Percentiles rank a stretch among this genome's conserved stretches.
Conservation (phyloP, 2,329 filamentous ascomycete species). For the Fusarium duplospermum region DNA sequence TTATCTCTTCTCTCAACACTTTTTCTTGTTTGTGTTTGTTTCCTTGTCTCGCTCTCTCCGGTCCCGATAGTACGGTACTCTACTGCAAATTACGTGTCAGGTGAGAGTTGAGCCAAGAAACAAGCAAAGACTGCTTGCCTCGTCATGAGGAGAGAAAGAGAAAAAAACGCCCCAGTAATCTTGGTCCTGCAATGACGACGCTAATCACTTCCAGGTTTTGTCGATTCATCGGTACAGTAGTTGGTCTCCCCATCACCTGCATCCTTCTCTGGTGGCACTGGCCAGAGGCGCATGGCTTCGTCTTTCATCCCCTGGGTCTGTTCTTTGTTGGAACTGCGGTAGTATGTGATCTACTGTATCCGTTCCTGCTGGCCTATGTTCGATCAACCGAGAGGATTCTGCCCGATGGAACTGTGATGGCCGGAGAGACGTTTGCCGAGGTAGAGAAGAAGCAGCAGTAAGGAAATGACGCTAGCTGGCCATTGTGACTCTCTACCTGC, state of each 20-base stretch:
- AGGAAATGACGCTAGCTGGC: not conserved
- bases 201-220: conserved; percentile 53
- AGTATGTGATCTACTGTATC: conserved; percentile 58
- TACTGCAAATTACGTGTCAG: conserved; percentile 27
- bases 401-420: conserved; percentile 52
- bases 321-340: conserved; percentile 56
- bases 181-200: not conserved
- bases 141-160: not conserved
- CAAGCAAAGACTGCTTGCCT: not conserved
- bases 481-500: not conserved
- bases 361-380: conserved; percentile 55
- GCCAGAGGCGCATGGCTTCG: conserved; percentile 63
- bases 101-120: conserved; percentile 7
- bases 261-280: conserved; percentile 61
- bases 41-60: conserved; percentile 2
- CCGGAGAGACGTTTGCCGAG: conserved; percentile 24
- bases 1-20: not conserved
- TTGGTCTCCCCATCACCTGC: conserved; percentile 54
- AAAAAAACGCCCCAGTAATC: conserved; percentile 3
- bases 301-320: conserved; percentile 55
- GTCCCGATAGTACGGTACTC: conserved; percentile 1
- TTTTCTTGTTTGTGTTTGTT: conserved; percentile 10
- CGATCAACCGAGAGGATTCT: conserved; percentile 53
- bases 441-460: conserved; percentile 39
- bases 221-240: conserved; percentile 55